Conservation (phyloP, 495 filamentous ascomycete species). For the Neurospora sp. region DNA sequence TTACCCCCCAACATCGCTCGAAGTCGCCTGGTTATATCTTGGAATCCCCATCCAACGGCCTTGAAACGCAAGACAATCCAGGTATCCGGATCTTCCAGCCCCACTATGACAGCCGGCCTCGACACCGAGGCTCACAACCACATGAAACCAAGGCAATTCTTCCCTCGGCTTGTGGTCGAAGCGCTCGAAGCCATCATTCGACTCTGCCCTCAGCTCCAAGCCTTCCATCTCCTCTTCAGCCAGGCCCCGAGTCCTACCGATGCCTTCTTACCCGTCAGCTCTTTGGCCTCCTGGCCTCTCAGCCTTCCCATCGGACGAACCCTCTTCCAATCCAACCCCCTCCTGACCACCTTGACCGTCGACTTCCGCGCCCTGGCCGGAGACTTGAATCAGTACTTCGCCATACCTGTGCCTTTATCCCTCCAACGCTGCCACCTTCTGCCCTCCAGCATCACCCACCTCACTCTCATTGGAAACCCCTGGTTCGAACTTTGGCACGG, state of each 20-base stretch:
- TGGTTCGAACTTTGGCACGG: not conserved
- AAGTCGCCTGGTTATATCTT: not conserved
- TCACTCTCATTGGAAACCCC: not conserved
- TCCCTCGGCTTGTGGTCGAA: not conserved
- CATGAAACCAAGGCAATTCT: fast-evolving
- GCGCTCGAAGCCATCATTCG: not conserved
- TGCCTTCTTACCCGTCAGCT: too few species aligned
- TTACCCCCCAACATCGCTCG: not conserved
- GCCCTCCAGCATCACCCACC: not conserved
- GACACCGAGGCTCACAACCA: not conserved
- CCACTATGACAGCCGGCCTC: not conserved
- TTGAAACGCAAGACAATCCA: not conserved
- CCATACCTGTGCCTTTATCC: too few species aligned
- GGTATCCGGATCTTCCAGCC: not conserved
- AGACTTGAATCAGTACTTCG: too few species aligned
- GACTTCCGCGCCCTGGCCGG: not conserved
- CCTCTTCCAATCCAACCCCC: not conserved
- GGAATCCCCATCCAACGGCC: not conserved
- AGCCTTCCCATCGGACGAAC: not conserved
- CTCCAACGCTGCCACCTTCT: not conserved
- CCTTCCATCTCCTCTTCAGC: not conserved
- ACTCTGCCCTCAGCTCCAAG: not conserved
- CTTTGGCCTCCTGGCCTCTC: not conserved
- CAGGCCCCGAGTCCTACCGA: not conserved
- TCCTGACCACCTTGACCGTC: not conserved